phyloP scores from a whole-genome alignment of 495 filamentous ascomycete genomes.

The Talaromyces trachyspermus region DNA sequence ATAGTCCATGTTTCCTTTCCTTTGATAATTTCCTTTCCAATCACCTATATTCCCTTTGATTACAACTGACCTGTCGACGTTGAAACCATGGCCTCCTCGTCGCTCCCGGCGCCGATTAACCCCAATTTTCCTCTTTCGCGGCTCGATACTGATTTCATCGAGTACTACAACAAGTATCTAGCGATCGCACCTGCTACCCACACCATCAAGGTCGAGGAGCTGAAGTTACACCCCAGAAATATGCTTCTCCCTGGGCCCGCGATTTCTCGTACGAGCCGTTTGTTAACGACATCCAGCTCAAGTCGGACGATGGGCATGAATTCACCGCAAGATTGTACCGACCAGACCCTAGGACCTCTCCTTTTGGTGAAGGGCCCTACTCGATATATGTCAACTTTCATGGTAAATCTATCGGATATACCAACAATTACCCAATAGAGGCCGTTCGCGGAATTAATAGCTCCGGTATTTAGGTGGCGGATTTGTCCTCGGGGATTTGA shows the following conservation, averaged over 20 bases:
- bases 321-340: slow-evolving; percentile 38
- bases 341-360: slow-evolving; percentile 26
- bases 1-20: too few species aligned
- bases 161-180: background rate
- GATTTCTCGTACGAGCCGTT: slow-evolving; percentile 21
- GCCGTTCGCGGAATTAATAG: background rate
- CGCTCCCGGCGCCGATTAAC: too few species aligned
- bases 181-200: background rate
- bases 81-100: too few species aligned
- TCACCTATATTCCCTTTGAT: too few species aligned
- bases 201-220: background rate
- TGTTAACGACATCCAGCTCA: slow-evolving; percentile 26
- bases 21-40: too few species aligned
- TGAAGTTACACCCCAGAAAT: slow-evolving; percentile 8
- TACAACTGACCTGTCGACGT: too few species aligned
- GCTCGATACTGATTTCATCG: background rate
- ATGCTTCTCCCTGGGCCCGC: slow-evolving; percentile 18
- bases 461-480: slow-evolving; percentile 21
- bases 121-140: too few species aligned
- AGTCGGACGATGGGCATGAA: slow-evolving; percentile 31
- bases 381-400: slow-evolving; percentile 43
- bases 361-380: slow-evolving; percentile 31
- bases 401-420: too few species aligned
- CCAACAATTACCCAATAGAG: too few species aligned
- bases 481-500: slow-evolving; percentile 41